phyloP scores from a whole-genome alignment of 169 alveolate species.

The Cardiosporidium cionae region DNA sequence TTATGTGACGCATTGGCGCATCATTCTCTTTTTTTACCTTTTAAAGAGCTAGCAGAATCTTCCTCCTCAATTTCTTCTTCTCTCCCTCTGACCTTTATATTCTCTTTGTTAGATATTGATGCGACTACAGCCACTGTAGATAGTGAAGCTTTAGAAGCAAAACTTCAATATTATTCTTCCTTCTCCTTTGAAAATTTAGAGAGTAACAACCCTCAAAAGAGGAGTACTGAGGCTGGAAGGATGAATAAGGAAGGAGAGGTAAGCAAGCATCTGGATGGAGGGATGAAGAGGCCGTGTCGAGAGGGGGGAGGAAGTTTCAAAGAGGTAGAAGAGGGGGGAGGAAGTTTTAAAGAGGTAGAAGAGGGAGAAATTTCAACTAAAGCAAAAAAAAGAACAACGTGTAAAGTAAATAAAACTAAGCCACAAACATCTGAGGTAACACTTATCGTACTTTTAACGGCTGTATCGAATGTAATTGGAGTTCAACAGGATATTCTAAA shows the following conservation, averaged over 20 bases:
- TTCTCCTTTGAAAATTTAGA: background rate
- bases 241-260: background rate
- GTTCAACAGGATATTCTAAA: background rate
- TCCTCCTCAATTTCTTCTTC: background rate
- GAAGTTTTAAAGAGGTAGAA: background rate
- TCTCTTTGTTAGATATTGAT: background rate
- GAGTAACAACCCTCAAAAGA: background rate
- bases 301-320: too few relatives aligned
- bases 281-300: too few relatives aligned
- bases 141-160: background rate
- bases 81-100: background rate
- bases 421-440: background rate
- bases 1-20: slow-evolving; percentile 25
- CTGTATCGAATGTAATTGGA: background rate
- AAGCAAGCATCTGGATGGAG: background rate
- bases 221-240: background rate
- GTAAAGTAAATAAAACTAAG: background rate
- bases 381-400: background rate
- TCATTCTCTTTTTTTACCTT: slow-evolving; percentile 37
- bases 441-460: background rate
- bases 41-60: slow-evolving; percentile 13
- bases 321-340: background rate
- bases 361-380: background rate
- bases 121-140: too few relatives aligned
- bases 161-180: background rate